Conservation (phyloP, 345 rosid species). For the Mangifera indica region DNA sequence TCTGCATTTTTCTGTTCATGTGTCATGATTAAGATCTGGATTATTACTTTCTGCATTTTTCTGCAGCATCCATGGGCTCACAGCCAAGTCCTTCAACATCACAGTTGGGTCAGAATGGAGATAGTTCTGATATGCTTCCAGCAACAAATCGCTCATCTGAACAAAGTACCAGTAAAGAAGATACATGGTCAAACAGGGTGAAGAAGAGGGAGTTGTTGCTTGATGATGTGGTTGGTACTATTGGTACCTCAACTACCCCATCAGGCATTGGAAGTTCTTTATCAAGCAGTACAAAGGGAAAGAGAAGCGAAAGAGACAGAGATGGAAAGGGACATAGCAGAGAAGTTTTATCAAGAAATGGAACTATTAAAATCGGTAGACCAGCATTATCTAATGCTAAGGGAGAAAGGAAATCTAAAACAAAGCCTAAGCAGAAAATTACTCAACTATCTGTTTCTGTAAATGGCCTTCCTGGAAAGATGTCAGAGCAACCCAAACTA, state of each 20-base stretch:
- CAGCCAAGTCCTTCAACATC: conserved; percentile 49
- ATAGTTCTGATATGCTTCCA: conserved; percentile 47
- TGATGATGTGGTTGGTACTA: conserved; percentile 69
- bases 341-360: conserved; percentile 62
- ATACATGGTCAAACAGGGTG: conserved; percentile 68
- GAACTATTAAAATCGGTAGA: conserved; percentile 74
- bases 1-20: background rate
- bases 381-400: conserved; percentile 64
- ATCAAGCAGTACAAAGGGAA: conserved; percentile 81
- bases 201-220: conserved; percentile 84
- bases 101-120: conserved; percentile 46
- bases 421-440: conserved; percentile 90
- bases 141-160: conserved; percentile 46
- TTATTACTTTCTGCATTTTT: conserved; percentile 27
- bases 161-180: conserved; percentile 53
- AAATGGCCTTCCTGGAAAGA: conserved; percentile 63
- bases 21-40: conserved; percentile 1
- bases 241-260: conserved; percentile 35
- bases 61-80: conserved; percentile 65
- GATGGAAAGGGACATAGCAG: conserved; percentile 84
- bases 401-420: conserved; percentile 84
- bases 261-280: conserved; percentile 59
- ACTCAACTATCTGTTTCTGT: conserved; percentile 75
- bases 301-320: conserved; percentile 96
- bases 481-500: conserved; percentile 58